phyloP scores from a whole-genome alignment of 1,284 basidiomycete species.

The Moniliella sp. region DNA sequence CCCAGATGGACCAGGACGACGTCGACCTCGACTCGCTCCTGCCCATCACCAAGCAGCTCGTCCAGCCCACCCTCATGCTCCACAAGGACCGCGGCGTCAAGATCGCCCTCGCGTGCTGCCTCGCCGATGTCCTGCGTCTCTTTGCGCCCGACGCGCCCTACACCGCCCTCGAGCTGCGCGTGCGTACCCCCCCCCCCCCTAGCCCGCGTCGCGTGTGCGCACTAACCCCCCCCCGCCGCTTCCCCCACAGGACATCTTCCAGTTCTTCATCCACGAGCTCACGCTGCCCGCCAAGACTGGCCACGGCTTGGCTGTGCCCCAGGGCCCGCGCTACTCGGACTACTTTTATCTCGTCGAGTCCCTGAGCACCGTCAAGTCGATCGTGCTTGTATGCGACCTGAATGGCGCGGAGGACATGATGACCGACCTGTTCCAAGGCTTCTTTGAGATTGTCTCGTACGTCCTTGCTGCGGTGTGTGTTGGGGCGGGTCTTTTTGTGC shows the following conservation, averaged over 20 bases:
- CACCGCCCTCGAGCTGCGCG: slow-evolving; percentile 56
- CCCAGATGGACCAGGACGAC: slow-evolving; percentile 63
- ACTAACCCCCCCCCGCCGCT: not conserved
- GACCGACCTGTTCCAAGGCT: slow-evolving; percentile 56
- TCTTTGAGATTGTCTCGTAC: slow-evolving; percentile 54
- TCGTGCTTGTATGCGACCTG: slow-evolving; percentile 76
- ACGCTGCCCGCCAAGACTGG: slow-evolving; percentile 8
- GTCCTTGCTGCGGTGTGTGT: too few relatives aligned
- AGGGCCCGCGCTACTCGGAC: slow-evolving; percentile 13
- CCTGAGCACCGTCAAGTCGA: slow-evolving; percentile 75
- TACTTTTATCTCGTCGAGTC: slow-evolving; percentile 60
- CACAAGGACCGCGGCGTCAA: slow-evolving; percentile 87
- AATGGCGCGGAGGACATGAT: slow-evolving; percentile 67
- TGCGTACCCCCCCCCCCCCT: not conserved
- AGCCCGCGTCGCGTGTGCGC: not conserved
- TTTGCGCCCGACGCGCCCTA: slow-evolving; percentile 95
- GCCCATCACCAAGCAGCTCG: slow-evolving; percentile 54
- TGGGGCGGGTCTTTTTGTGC: not conserved
- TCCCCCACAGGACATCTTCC: slow-evolving; percentile 11
- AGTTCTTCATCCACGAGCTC: slow-evolving; percentile 42
- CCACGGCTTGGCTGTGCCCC: slow-evolving; percentile 13
- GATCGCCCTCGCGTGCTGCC: slow-evolving; percentile 73
- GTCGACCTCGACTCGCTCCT: slow-evolving; percentile 55
- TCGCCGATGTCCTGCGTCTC: slow-evolving; percentile 73
- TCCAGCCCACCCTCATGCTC: slow-evolving; percentile 55